These are phyloP conservation scores for Pterulicium gracile DNA, from an alignment of 1,284 basidiomycete species.

Conservation along the genomic window DNA sequence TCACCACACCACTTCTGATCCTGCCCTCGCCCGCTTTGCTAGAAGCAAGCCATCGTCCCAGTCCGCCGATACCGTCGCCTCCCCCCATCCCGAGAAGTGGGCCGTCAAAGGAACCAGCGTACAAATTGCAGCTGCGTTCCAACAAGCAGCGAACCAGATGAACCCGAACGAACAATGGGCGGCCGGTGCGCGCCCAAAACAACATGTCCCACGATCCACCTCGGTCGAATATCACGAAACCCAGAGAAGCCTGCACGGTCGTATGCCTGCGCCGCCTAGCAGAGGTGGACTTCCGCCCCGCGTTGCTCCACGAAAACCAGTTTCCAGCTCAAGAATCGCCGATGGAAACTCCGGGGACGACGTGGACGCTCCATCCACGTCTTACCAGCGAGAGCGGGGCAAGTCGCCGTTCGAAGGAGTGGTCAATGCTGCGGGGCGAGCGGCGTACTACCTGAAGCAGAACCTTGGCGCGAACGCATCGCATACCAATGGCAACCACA, in stretches of 20 bases:
- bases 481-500: neutral
- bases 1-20: conserved; percentile 26
- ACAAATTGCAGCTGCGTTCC: conserved; percentile 73
- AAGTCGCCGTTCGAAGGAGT: conserved; percentile 21
- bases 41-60: conserved; percentile 37
- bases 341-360: conserved; percentile 36
- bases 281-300: conserved; percentile 21
- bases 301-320: conserved; percentile 11
- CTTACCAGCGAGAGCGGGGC: conserved; percentile 48
- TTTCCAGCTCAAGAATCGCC: conserved; percentile 4
- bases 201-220: conserved; percentile 51
- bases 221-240: conserved; percentile 66
- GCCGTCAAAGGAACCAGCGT: conserved; percentile 71
- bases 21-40: conserved; percentile 26
- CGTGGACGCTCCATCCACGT: conserved; percentile 12
- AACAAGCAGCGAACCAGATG: conserved; percentile 45
- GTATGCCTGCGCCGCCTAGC: conserved; percentile 47
- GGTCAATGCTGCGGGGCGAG: neutral
- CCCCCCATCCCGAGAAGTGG: conserved; percentile 54
- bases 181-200: conserved; percentile 38
- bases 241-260: conserved; percentile 37
- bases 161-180: conserved; percentile 58
- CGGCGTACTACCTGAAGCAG: conserved; percentile 26
- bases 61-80: conserved; percentile 24
- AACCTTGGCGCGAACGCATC: conserved; percentile 4